These are phyloP conservation scores for Sarocladium strictum DNA, from an alignment of 2,329 filamentous ascomycete species.

Conservation along the genomic window DNA sequence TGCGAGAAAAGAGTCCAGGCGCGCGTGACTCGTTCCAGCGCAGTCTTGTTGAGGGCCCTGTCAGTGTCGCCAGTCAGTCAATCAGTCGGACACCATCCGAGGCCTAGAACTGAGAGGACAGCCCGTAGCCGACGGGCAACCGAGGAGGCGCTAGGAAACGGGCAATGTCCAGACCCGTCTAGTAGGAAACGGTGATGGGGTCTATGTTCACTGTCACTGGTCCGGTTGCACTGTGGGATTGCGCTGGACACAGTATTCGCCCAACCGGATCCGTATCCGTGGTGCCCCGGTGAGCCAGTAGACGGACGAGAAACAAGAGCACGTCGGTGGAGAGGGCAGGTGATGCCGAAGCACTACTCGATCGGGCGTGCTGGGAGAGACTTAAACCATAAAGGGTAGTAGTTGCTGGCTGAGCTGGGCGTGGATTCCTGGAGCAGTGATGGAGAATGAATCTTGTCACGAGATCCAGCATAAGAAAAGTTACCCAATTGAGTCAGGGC, in stretches of 20 bases:
- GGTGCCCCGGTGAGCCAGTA: not conserved
- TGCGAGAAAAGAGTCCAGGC: not conserved
- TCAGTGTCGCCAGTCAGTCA: not conserved
- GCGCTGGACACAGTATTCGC: too few species aligned
- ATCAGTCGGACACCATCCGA: not conserved
- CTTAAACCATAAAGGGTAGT: not conserved
- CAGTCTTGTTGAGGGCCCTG: too few species aligned
- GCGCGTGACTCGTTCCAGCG: slow-evolving; percentile 8
- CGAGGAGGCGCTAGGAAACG: slow-evolving; percentile 1
- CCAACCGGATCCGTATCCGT: slow-evolving; percentile 1
- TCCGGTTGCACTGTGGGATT: too few species aligned
- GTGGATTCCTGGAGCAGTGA: not conserved
- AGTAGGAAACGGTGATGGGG: not conserved
- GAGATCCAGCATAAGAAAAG: not conserved
- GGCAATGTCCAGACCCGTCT: not conserved
- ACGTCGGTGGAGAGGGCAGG: not conserved
- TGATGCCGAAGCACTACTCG: slow-evolving; percentile 1
- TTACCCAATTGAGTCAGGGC: not conserved
- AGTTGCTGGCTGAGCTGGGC: not conserved
- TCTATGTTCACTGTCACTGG: not conserved
- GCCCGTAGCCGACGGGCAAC: not conserved
- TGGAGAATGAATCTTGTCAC: slow-evolving; percentile 4
- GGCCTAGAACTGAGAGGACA: not conserved
- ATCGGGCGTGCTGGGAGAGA: not conserved
- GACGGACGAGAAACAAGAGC: not conserved